Percentiles rank a stretch among this genome's conserved stretches.
phyloP scores from a whole-genome alignment of 441 rosid genomes.

The Populus hybrid region DNA sequence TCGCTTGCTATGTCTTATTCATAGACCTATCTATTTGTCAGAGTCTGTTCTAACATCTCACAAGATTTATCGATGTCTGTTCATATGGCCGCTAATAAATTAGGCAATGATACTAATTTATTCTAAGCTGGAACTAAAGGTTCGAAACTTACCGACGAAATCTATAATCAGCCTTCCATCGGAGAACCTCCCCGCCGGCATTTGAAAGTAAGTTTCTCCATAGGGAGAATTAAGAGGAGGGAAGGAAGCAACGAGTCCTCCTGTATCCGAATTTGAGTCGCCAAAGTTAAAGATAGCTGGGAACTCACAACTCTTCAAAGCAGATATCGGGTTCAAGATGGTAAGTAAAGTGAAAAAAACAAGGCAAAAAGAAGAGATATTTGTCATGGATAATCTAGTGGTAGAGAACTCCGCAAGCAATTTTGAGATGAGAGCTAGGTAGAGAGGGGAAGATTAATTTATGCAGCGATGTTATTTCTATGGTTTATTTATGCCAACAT shows the following conservation, averaged over 20 bases:
- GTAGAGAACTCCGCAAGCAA: background rate
- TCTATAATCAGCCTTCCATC: slow-evolving; percentile 35
- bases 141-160: slow-evolving; percentile 17
- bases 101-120: too few species aligned
- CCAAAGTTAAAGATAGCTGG: slow-evolving; percentile 44
- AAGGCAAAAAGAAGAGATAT: background rate
- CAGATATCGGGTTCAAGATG: background rate
- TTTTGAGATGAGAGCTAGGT: background rate
- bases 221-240: slow-evolving; percentile 26
- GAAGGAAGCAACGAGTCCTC: slow-evolving; percentile 29
- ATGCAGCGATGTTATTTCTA: too few species aligned
- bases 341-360: background rate
- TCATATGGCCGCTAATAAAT: background rate
- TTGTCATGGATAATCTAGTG: background rate
- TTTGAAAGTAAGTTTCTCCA: slow-evolving; percentile 32
- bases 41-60: too few species aligned
- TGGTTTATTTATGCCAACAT: too few species aligned
- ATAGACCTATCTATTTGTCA: too few species aligned
- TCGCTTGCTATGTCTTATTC: too few species aligned
- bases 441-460: background rate
- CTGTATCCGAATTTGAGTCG: slow-evolving; percentile 44
- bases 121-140: background rate
- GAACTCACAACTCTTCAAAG: slow-evolving; percentile 18
- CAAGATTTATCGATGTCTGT: background rate
- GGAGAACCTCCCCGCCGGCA: slow-evolving; percentile 27